These are phyloP conservation scores for Selenicereus undatus DNA, from an alignment of 148 eudicot genomes.

Conservation along the genomic window DNA sequence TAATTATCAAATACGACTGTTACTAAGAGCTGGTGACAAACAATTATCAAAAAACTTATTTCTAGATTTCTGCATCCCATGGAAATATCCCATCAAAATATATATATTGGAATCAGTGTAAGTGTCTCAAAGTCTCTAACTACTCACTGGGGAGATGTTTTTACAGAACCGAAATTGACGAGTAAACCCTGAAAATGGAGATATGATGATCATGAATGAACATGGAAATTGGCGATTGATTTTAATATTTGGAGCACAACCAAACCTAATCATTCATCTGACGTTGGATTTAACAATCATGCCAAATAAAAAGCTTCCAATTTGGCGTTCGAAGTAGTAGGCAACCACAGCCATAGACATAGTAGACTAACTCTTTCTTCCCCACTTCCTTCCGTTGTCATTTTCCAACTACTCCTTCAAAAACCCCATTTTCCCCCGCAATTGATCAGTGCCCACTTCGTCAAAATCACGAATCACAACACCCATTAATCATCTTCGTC, in stretches of 20 bases:
- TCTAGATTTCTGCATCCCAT: too few species aligned
- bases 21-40: too few species aligned
- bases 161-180: background rate
- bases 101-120: too few species aligned
- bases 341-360: background rate
- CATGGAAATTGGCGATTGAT: background rate
- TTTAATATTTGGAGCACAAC: background rate
- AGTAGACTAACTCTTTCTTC: background rate
- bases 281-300: background rate
- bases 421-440: slow-evolving; percentile 1
- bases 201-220: background rate
- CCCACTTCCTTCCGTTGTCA: slow-evolving; percentile 15
- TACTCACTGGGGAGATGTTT: background rate
- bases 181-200: background rate
- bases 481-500: background rate
- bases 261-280: background rate
- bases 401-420: slow-evolving; percentile 21
- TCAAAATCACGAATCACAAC: background rate
- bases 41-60: too few species aligned
- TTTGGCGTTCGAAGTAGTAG: background rate
- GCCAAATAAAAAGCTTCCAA: background rate
- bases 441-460: background rate
- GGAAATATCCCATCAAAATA: too few species aligned
- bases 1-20: too few species aligned
- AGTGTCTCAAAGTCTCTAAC: background rate